phyloP scores from a whole-genome alignment of 208 protist species.

The Novymonas esmeraldas region DNA sequence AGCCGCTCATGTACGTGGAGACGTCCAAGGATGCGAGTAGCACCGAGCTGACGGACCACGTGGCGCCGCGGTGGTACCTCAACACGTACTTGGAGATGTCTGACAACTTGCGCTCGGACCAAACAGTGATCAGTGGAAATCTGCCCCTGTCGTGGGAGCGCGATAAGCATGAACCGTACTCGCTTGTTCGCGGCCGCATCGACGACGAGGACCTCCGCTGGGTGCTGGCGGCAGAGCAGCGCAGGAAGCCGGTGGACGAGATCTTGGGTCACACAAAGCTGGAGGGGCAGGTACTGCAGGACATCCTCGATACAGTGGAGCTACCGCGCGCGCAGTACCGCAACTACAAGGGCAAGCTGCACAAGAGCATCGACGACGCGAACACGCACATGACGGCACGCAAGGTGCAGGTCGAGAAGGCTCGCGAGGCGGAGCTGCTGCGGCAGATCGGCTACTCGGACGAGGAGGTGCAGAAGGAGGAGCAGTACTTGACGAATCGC shows the following conservation, averaged over 20 bases:
- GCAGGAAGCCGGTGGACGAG: constrained; percentile 62
- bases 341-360: constrained; percentile 89
- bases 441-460: constrained; percentile 79
- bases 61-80: constrained; percentile 79
- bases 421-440: constrained; percentile 76
- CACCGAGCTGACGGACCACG: constrained; percentile 84
- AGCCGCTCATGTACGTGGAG: constrained; percentile 88
- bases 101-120: constrained; percentile 74
- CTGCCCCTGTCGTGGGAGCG: constrained; percentile 80
- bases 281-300: constrained; percentile 69
- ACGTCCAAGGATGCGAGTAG: constrained; percentile 79
- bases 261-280: constrained; percentile 72
- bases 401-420: constrained; percentile 78
- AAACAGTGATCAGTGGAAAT: constrained; percentile 75
- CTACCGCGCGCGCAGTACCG: constrained; percentile 80
- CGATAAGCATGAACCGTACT: constrained; percentile 87
- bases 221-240: constrained; percentile 67
- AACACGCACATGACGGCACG: constrained; percentile 75
- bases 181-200: constrained; percentile 78
- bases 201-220: constrained; percentile 87
- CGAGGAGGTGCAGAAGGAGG: constrained; percentile 72
- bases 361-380: constrained; percentile 83
- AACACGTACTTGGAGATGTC: constrained; percentile 90
- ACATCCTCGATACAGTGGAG: constrained; percentile 86
- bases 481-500: constrained; percentile 83